A percentile compares a stretch with the other conserved stretches of the same genome.
These are phyloP conservation scores for Nemania diffusa DNA, from an alignment of 2,329 filamentous ascomycete genomes.

Conservation along the genomic window DNA sequence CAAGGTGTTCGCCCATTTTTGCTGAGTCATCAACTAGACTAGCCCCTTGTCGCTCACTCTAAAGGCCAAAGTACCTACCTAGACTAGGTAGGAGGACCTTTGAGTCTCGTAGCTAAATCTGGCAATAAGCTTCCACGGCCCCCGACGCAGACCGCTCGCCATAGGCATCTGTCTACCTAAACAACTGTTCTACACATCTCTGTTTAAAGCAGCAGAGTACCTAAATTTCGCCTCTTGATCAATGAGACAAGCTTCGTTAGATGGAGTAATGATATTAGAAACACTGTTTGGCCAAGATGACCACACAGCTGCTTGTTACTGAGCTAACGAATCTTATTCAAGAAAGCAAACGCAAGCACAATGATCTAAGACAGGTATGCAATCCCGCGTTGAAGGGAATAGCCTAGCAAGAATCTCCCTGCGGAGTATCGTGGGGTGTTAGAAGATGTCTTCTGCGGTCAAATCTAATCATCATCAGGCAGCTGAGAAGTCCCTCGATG, in stretches of 20 bases:
- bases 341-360: constrained; percentile 94
- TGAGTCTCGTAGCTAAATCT: constrained; percentile 44
- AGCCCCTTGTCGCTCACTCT: neutral
- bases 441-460: neutral
- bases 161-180: constrained; percentile 2
- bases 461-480: constrained; percentile 63
- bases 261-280: constrained; percentile 39
- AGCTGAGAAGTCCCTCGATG: constrained; percentile 91
- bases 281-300: constrained; percentile 70
- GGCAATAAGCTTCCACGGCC: constrained; percentile 45
- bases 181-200: neutral
- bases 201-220: neutral
- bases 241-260: constrained; percentile 5
- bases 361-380: constrained; percentile 83
- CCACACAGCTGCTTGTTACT: constrained; percentile 85
- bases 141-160: constrained; percentile 9
- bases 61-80: neutral
- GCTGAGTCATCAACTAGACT: neutral
- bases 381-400: neutral
- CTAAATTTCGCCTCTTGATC: neutral
- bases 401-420: neutral
- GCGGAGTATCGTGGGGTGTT: neutral
- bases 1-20: neutral
- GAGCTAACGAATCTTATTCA: constrained; percentile 92
- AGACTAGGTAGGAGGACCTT: neutral